A percentile compares a stretch with the other conserved stretches of the same genome.
phyloP scores from a whole-genome alignment of 768 basidiomycete genomes.

The Kwoniella newhampshirensis region DNA sequence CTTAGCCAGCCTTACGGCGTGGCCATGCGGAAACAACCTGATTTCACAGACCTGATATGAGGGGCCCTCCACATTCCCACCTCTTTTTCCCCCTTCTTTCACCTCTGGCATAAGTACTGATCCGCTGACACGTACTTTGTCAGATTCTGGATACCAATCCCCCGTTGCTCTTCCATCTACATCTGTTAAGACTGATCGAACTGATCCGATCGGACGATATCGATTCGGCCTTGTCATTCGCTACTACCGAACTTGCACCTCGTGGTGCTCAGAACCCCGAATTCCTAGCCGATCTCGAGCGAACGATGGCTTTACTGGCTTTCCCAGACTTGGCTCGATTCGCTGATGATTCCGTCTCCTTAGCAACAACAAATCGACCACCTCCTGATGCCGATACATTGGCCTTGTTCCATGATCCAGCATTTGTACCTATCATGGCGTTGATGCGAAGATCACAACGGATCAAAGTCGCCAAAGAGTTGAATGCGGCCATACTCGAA shows the following conservation, averaged over 20 bases:
- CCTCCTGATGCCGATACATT: constrained; percentile 22
- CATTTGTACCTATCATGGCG: constrained; percentile 68
- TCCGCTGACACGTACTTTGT: neutral
- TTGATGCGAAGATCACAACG: constrained; percentile 82
- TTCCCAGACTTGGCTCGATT: constrained; percentile 55
- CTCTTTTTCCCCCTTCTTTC: constrained; percentile 6
- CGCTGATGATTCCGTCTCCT: constrained; percentile 34
- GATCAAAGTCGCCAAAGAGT: constrained; percentile 89
- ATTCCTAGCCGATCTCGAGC: constrained; percentile 85
- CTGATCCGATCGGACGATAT: constrained; percentile 80
- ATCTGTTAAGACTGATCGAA: constrained; percentile 94
- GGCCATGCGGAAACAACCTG: constrained; percentile 87
- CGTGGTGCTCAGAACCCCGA: constrained; percentile 93
- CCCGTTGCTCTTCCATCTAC: constrained; percentile 87
- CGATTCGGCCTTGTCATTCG: constrained; percentile 79
- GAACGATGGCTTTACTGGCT: constrained; percentile 84
- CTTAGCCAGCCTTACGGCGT: constrained; percentile 65
- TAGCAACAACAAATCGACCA: constrained; percentile 3
- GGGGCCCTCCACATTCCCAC: constrained; percentile 40
- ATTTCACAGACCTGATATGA: constrained; percentile 57
- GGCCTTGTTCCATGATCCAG: constrained; percentile 36
- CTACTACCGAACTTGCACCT: constrained; percentile 88
- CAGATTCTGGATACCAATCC: constrained; percentile 97
- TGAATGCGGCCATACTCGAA: constrained; percentile 93
- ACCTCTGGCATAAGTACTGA: constrained; percentile 1